phyloP scores from a whole-genome alignment of 176 grass and related monocot genomes.

The Paspalum vaginatum region DNA sequence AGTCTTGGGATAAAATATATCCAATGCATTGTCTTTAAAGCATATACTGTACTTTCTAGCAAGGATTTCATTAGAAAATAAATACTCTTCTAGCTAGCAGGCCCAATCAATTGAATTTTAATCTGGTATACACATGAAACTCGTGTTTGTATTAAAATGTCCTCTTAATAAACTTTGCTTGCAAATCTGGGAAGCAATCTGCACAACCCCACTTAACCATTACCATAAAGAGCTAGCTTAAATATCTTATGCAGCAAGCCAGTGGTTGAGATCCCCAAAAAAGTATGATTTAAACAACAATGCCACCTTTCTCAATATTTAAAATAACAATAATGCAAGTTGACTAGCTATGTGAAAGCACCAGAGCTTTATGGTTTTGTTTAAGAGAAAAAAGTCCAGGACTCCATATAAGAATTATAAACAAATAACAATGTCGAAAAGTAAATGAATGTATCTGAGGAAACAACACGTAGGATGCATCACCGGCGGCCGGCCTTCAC shows the following conservation, averaged over 20 bases:
- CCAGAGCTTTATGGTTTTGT: not conserved
- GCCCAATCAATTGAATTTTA: not conserved
- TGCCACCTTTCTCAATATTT: not conserved
- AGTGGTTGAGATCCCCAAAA: not conserved
- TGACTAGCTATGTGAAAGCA: not conserved
- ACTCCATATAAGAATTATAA: not conserved
- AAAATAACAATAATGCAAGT: not conserved
- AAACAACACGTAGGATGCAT: not conserved
- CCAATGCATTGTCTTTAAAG: not conserved
- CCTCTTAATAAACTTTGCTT: not conserved
- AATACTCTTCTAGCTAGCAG: not conserved
- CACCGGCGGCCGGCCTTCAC: too few relatives aligned
- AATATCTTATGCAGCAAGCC: not conserved
- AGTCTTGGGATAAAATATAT: not conserved
- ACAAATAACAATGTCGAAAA: not conserved
- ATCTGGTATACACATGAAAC: too few relatives aligned
- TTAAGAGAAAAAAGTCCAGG: not conserved
- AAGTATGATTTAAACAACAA: not conserved
- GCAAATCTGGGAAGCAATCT: not conserved
- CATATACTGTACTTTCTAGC: not conserved
- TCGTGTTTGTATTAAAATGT: not conserved
- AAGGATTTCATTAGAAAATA: not conserved
- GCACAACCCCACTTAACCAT: constrained; percentile 5
- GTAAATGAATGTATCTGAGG: not conserved
- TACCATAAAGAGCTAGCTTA: not conserved